These are phyloP conservation scores for Aspergillus japonicus DNA, from an alignment of 2,329 filamentous ascomycete species.

Conservation along the genomic window DNA sequence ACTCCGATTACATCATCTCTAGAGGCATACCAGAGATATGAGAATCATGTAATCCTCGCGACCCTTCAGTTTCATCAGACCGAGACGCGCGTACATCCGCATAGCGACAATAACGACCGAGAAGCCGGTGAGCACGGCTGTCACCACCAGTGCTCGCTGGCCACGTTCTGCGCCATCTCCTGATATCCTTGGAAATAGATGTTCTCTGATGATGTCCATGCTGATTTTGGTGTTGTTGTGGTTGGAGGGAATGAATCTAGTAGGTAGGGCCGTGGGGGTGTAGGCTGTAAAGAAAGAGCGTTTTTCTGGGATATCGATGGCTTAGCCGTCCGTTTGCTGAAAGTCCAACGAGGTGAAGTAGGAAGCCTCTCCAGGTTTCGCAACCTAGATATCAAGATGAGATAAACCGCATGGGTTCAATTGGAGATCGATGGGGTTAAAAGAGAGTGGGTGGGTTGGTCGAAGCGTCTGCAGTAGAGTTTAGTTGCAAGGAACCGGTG, in stretches of 20 bases:
- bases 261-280: slow-evolving; percentile 1
- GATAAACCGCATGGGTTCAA: slow-evolving; percentile 10
- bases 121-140: slow-evolving; percentile 29
- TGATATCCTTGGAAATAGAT: slow-evolving; percentile 18
- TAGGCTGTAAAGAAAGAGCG: slow-evolving; percentile 15
- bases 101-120: slow-evolving; percentile 28
- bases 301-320: slow-evolving; percentile 2
- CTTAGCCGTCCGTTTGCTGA: background rate
- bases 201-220: slow-evolving; percentile 17
- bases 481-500: background rate
- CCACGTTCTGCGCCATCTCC: slow-evolving; percentile 25
- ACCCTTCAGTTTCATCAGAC: slow-evolving; percentile 33
- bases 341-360: background rate
- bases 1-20: too few species aligned
- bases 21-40: slow-evolving; percentile 23
- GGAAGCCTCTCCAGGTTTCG: slow-evolving; percentile 4
- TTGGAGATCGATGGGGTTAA: background rate
- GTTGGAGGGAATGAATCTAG: slow-evolving; percentile 6
- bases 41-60: slow-evolving; percentile 36
- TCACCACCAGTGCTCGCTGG: slow-evolving; percentile 30
- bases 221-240: background rate
- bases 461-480: background rate
- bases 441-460: slow-evolving; percentile 1
- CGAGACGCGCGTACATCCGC: slow-evolving; percentile 29
- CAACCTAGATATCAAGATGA: slow-evolving; percentile 7